A percentile compares a stretch with the other conserved stretches of the same genome.
Evolutionary conservation across 169 alveolate genomes (phyloP).

Genomic region (Plasmodium coatneyi): DNA sequence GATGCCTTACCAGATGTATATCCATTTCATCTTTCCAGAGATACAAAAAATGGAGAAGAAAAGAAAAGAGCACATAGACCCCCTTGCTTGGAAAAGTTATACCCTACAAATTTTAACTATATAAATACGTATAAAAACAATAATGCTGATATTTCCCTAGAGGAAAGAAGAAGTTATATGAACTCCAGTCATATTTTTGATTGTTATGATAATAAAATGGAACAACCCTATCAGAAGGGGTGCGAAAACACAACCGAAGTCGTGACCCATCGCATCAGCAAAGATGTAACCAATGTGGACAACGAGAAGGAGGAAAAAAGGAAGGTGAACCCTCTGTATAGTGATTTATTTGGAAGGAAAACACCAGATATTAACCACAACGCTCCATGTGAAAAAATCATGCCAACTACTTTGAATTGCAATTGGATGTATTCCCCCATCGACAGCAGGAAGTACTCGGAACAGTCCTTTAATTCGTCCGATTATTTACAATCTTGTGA

Average conservation of each 20-base stretch:
- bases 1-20: slow-evolving; percentile 64
- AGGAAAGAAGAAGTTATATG: slow-evolving; percentile 60
- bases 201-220: slow-evolving; percentile 13
- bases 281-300: not conserved
- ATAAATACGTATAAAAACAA: slow-evolving; percentile 61
- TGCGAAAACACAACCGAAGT: not conserved
- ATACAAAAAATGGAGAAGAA: slow-evolving; percentile 9
- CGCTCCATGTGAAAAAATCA: slow-evolving; percentile 29
- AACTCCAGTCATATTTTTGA: slow-evolving; percentile 75
- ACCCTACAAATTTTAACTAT: slow-evolving; percentile 68
- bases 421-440: slow-evolving; percentile 67
- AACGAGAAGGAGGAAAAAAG: slow-evolving; percentile 55
- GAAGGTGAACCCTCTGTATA: slow-evolving; percentile 62
- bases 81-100: slow-evolving; percentile 33
- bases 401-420: slow-evolving; percentile 49
- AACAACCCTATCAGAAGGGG: not conserved
- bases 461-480: not conserved
- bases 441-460: slow-evolving; percentile 27
- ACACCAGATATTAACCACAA: slow-evolving; percentile 62
- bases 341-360: slow-evolving; percentile 72
- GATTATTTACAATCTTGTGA: slow-evolving; percentile 22
- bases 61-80: slow-evolving; percentile 4
- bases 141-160: slow-evolving; percentile 52
- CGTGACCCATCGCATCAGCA: not conserved
- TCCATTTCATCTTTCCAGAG: slow-evolving; percentile 66